phyloP scores from a whole-genome alignment of 129 eudicot species.

The Dittrichia graveolens region DNA sequence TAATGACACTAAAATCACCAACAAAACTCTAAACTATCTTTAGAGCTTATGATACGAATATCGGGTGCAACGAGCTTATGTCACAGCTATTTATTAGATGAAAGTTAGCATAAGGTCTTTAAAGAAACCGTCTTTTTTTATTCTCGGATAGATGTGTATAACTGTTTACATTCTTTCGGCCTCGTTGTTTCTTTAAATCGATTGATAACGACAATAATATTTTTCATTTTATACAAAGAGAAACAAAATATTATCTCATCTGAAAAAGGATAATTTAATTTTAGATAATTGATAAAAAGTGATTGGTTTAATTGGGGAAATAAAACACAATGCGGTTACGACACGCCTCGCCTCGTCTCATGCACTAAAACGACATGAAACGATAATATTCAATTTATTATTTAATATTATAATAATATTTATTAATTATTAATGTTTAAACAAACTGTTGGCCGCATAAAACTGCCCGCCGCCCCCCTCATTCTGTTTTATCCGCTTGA shows the following conservation, averaged over 20 bases:
- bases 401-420: too few species aligned
- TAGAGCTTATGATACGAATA: too few species aligned
- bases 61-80: too few species aligned
- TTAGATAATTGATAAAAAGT: background rate
- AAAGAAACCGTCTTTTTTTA: too few species aligned
- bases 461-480: background rate
- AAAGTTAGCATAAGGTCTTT: too few species aligned
- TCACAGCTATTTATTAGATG: too few species aligned
- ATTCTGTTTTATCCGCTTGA: constrained; percentile 5
- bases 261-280: background rate
- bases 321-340: constrained; percentile 1
- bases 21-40: too few species aligned
- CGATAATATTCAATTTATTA: background rate
- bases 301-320: background rate
- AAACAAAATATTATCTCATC: too few species aligned
- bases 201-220: constrained; percentile 15
- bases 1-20: too few species aligned
- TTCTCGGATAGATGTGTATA: too few species aligned
- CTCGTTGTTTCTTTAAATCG: background rate
- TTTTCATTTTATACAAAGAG: background rate
- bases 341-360: constrained; percentile 24
- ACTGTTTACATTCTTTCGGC: background rate
- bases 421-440: background rate
- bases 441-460: constrained; percentile 25
- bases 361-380: constrained; percentile 15